Percentiles rank a stretch among this genome's conserved stretches.
These are phyloP conservation scores for Monilinia laxa DNA, from an alignment of 2,329 filamentous ascomycete genomes.

Conservation along the genomic window DNA sequence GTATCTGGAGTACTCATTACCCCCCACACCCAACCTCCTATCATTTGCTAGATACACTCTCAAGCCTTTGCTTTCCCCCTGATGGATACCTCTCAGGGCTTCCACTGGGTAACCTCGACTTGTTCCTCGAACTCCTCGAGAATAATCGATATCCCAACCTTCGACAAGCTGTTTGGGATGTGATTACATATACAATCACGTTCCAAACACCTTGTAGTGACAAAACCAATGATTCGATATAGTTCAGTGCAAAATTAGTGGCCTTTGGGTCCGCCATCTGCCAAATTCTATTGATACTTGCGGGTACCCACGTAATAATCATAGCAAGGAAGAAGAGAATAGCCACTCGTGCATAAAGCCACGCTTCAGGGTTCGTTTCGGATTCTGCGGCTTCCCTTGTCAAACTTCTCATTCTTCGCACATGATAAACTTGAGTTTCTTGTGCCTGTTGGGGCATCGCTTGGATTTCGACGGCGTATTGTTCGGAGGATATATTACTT, in stretches of 20 bases:
- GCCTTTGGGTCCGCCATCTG: constrained; percentile 17
- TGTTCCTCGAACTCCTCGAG: constrained; percentile 14
- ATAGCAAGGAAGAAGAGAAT: constrained; percentile 69
- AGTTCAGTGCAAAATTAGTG: constrained; percentile 23
- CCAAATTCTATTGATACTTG: constrained; percentile 23
- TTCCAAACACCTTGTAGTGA: constrained; percentile 77
- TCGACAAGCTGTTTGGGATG: constrained; percentile 54
- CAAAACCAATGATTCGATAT: constrained; percentile 23
- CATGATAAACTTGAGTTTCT: constrained; percentile 2
- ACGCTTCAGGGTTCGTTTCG: constrained; percentile 49
- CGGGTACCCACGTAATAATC: constrained; percentile 60
- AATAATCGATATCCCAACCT: constrained; percentile 7
- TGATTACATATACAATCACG: constrained; percentile 68
- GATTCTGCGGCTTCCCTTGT: constrained; percentile 12
- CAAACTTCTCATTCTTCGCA: constrained; percentile 19
- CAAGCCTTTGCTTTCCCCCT: constrained; percentile 22
- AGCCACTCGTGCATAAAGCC: constrained; percentile 67
- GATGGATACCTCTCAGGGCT: constrained; percentile 19
- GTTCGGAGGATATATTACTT: background rate
- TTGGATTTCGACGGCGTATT: constrained; percentile 1
- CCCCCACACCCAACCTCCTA: background rate
- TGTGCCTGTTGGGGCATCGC: constrained; percentile 26
- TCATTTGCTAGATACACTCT: constrained; percentile 24
- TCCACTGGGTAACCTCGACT: constrained; percentile 11
- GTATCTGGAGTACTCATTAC: background rate